A percentile compares a stretch with the other conserved stretches of the same genome.
These are phyloP conservation scores for Hygrocybe coccinea DNA, from an alignment of 768 basidiomycete genomes.

Conservation along the genomic window DNA sequence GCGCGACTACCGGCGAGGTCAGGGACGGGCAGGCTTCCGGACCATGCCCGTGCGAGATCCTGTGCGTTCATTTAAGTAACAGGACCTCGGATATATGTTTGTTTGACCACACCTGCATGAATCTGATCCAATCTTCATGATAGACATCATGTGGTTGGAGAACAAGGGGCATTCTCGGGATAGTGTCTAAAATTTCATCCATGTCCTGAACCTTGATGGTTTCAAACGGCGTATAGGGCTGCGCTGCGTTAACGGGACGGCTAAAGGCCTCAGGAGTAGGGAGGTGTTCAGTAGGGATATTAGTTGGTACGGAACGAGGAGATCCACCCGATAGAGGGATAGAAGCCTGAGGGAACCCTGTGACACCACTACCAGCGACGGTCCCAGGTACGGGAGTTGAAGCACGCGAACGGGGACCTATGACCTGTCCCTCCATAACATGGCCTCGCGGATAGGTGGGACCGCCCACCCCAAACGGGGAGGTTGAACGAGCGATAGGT, in stretches of 20 bases:
- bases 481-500: slow-evolving; percentile 39
- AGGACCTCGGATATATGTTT: background rate
- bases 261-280: slow-evolving; percentile 68
- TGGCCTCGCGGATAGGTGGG: slow-evolving; percentile 53
- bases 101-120: slow-evolving; percentile 60
- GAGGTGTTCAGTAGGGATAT: slow-evolving; percentile 34
- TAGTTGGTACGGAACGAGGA: slow-evolving; percentile 29
- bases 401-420: slow-evolving; percentile 37
- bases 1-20: slow-evolving; percentile 43
- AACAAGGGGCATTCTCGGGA: slow-evolving; percentile 68
- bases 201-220: slow-evolving; percentile 70
- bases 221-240: slow-evolving; percentile 65
- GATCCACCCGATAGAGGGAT: slow-evolving; percentile 21
- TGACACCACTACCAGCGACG: slow-evolving; percentile 13
- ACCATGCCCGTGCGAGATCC: slow-evolving; percentile 76
- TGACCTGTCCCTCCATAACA: slow-evolving; percentile 30
- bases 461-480: slow-evolving; percentile 35
- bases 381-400: slow-evolving; percentile 51
- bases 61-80: slow-evolving; percentile 23
- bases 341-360: slow-evolving; percentile 17
- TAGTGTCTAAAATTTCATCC: slow-evolving; percentile 63
- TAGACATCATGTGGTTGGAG: slow-evolving; percentile 74
- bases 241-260: slow-evolving; percentile 63
- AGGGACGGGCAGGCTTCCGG: slow-evolving; percentile 66
- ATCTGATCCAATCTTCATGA: slow-evolving; percentile 73